phyloP scores from a whole-genome alignment of 257 asterid species.

The Solanum pimpinellifolium region DNA sequence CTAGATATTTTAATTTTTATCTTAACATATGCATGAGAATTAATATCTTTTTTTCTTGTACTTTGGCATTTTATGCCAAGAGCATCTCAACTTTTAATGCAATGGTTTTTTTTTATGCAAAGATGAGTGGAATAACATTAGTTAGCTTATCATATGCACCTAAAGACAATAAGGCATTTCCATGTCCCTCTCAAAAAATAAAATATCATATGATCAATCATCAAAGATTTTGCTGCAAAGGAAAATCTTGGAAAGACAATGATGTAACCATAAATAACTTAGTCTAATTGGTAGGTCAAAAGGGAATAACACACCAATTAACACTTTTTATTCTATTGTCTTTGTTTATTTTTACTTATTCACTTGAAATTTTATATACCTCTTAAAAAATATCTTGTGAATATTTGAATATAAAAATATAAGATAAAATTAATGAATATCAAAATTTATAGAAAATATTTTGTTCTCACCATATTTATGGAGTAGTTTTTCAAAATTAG shows the following conservation, averaged over 20 bases:
- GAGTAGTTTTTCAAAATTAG: too few relatives aligned
- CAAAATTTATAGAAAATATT: too few relatives aligned
- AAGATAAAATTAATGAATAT: too few relatives aligned
- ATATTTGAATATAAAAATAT: too few relatives aligned
- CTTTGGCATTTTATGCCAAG: slow-evolving; percentile 12
- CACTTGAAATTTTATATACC: background rate
- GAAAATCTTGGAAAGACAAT: slow-evolving; percentile 8
- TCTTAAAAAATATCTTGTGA: background rate
- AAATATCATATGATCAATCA: slow-evolving; percentile 1
- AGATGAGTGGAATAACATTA: slow-evolving; percentile 50
- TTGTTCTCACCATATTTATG: too few relatives aligned
- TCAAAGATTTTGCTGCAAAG: slow-evolving; percentile 4
- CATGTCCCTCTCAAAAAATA: slow-evolving; percentile 1
- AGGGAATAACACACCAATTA: background rate
- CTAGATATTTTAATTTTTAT: background rate
- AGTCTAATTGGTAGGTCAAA: background rate
- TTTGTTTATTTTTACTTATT: background rate
- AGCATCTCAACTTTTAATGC: background rate
- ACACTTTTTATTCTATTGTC: background rate
- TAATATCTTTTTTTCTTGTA: slow-evolving; percentile 10
- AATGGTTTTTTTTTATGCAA: slow-evolving; percentile 20
- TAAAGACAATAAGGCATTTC: background rate
- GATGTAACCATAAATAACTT: background rate
- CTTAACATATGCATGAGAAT: slow-evolving; percentile 21
- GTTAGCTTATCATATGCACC: background rate